Evolutionary conservation across 176 grass and related monocot genomes (phyloP).

Genomic region (Carex cristatella): DNA sequence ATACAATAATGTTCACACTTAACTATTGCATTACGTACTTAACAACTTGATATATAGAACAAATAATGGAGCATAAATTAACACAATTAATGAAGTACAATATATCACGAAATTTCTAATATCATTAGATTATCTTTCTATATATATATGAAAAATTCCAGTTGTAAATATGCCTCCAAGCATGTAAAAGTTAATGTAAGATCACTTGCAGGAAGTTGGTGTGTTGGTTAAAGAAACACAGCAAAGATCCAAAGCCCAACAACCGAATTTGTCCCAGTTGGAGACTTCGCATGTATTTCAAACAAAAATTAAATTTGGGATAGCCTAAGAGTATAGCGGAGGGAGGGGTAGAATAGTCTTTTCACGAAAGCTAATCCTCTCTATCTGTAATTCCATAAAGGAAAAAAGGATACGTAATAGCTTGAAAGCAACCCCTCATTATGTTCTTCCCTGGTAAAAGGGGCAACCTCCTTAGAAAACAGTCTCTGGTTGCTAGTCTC

Average conservation of each 20-base stretch:
- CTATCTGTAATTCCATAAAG: conserved; percentile 27
- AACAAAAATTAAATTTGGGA: neutral
- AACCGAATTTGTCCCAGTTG: conserved; percentile 1
- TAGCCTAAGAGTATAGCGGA: neutral
- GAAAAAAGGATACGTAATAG: neutral
- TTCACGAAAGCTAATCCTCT: neutral
- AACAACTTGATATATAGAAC: neutral
- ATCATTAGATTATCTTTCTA: too few species aligned
- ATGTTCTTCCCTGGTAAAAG: conserved; percentile 32
- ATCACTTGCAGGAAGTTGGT: neutral
- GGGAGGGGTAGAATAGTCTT: conserved; percentile 13
- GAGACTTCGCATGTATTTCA: neutral
- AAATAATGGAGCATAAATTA: neutral
- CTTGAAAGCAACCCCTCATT: conserved; percentile 21
- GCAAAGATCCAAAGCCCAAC: neutral
- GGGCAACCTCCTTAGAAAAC: conserved; percentile 23
- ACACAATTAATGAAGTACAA: neutral
- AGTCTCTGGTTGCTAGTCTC: conserved; percentile 16
- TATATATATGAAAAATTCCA: neutral
- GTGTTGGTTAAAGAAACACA: neutral
- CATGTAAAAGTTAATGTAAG: neutral
- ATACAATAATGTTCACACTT: too few species aligned
- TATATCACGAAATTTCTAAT: neutral
- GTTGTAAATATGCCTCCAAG: neutral
- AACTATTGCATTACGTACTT: too few species aligned